Conservation (phyloP, 257 asterid genomes). For the Avicennia marina region DNA sequence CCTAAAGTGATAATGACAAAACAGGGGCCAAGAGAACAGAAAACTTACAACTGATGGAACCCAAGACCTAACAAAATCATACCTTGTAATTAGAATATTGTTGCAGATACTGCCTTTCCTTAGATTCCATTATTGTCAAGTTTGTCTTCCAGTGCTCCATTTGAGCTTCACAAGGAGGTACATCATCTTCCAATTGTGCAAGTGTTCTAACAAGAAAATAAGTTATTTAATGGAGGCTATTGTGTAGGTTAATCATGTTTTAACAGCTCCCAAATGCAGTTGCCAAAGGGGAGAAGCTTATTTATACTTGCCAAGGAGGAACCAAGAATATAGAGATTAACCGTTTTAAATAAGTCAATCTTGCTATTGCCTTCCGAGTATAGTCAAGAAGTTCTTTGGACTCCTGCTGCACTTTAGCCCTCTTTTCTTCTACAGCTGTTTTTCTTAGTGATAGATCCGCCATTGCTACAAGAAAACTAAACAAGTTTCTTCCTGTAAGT, state of each 20-base stretch:
- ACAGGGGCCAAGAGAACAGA: too few species aligned
- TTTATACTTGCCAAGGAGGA: too few species aligned
- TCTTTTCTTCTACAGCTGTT: constrained; percentile 92
- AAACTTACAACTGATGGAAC: too few species aligned
- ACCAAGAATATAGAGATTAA: constrained; percentile 8
- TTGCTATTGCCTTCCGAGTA: constrained; percentile 94
- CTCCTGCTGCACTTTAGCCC: constrained; percentile 83
- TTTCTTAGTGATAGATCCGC: constrained; percentile 86
- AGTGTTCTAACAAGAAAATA: constrained; percentile 51
- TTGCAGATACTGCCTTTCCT: constrained; percentile 88
- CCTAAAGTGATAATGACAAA: background rate
- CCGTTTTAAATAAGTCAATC: constrained; percentile 91
- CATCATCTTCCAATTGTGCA: constrained; percentile 81
- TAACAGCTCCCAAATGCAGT: background rate
- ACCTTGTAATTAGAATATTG: constrained; percentile 91
- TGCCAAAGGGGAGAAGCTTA: too few species aligned
- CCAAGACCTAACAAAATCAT: too few species aligned
- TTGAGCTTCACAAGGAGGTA: constrained; percentile 90
- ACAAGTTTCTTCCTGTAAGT: constrained; percentile 32
- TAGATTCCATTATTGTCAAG: constrained; percentile 82
- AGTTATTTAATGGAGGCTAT: background rate
- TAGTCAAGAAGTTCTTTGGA: constrained; percentile 93
- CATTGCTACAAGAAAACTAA: constrained; percentile 90
- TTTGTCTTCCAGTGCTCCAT: constrained; percentile 90
- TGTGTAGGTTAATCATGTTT: background rate